Evolutionary conservation across 768 basidiomycete genomes (phyloP).

Genomic region (Lentinus brumalis): DNA sequence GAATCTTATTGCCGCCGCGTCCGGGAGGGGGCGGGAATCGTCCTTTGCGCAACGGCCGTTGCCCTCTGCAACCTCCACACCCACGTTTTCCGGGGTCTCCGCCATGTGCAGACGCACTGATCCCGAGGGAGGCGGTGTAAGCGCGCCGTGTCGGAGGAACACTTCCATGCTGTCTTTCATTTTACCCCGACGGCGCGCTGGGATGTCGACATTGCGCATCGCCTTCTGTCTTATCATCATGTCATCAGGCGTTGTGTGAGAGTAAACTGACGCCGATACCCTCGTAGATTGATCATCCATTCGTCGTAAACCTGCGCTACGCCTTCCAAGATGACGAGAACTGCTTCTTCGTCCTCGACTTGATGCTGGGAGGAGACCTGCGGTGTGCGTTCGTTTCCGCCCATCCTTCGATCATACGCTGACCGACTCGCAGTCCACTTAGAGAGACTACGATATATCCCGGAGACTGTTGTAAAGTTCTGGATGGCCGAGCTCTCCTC

Average conservation of each 20-base stretch:
- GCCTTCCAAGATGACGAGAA: constrained; percentile 98
- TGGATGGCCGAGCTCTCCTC: constrained; percentile 88
- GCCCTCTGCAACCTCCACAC: too few species aligned
- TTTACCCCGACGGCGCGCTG: too few species aligned
- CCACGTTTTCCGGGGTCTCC: too few species aligned
- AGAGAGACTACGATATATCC: constrained; percentile 65
- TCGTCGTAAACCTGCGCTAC: constrained; percentile 87
- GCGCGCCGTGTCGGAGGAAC: too few species aligned
- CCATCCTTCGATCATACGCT: not conserved
- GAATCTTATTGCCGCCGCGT: not conserved
- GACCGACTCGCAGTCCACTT: constrained; percentile 66
- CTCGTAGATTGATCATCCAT: constrained; percentile 81
- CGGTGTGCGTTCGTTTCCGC: constrained; percentile 54
- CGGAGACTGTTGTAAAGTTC: constrained; percentile 77
- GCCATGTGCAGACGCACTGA: too few species aligned
- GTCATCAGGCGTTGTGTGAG: not conserved
- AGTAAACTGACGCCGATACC: not conserved
- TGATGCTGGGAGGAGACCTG: constrained; percentile 95
- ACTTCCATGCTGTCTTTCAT: too few species aligned
- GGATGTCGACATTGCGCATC: not conserved
- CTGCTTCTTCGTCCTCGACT: constrained; percentile 96
- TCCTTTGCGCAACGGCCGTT: too few species aligned
- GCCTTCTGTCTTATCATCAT: not conserved
- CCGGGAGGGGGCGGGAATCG: too few species aligned
- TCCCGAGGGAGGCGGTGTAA: too few species aligned